Percentiles rank a stretch among this genome's conserved stretches.
Conservation (phyloP, 306 rosid genomes). For the Pterocarpus santalinus region DNA sequence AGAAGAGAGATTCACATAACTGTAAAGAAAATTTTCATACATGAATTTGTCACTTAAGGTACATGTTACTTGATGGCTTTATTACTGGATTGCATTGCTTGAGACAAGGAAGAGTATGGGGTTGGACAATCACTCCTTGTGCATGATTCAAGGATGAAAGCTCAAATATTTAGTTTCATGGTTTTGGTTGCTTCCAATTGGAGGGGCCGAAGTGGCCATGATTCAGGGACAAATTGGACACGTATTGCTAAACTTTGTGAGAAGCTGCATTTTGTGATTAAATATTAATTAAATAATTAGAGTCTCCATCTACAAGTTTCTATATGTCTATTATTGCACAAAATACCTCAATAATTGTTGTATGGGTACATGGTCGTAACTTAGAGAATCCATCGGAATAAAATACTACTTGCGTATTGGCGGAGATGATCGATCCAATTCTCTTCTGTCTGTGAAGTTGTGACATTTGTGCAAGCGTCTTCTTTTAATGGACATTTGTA, state of each 20-base stretch:
- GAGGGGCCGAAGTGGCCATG: not conserved
- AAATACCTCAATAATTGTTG: constrained; percentile 30
- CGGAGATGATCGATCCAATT: not conserved
- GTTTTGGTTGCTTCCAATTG: constrained; percentile 21
- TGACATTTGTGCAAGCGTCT: not conserved
- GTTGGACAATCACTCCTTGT: not conserved
- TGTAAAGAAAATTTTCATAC: not conserved
- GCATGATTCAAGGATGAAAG: constrained; percentile 1
- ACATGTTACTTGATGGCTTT: not conserved
- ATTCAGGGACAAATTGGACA: constrained; percentile 43
- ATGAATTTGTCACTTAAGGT: not conserved
- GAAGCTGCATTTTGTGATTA: constrained; percentile 1
- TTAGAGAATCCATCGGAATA: not conserved
- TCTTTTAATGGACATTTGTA: too few relatives aligned
- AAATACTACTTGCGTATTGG: not conserved
- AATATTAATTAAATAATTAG: not conserved
- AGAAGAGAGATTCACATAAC: not conserved
- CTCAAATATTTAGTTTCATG: not conserved
- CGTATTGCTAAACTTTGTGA: constrained; percentile 6
- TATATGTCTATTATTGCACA: not conserved
- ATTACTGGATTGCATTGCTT: not conserved
- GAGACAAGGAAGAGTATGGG: not conserved
- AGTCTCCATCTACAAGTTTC: constrained; percentile 27
- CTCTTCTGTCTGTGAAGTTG: not conserved
- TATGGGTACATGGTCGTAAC: constrained; percentile 24